These are phyloP conservation scores for Buxus sempervirens DNA, from an alignment of 164 flowering plant species.

Conservation along the genomic window DNA sequence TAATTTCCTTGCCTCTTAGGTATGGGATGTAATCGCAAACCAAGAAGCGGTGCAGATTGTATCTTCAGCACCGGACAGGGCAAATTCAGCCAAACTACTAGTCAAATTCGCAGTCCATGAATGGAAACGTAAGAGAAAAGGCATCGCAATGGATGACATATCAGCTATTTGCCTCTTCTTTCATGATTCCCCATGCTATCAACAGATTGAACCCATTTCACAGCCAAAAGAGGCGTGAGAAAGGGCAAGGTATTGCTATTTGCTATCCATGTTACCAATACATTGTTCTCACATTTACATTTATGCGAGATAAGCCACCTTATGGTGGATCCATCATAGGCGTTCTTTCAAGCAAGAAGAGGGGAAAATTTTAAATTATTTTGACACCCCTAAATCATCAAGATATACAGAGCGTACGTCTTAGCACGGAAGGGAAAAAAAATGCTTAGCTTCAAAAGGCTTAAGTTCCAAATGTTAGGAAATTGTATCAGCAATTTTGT, in stretches of 20 bases:
- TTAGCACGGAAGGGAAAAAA: too few species aligned
- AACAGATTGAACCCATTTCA: slow-evolving; percentile 8
- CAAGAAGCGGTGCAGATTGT: slow-evolving; percentile 87
- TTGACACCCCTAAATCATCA: too few species aligned
- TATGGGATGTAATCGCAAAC: slow-evolving; percentile 96
- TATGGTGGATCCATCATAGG: too few species aligned
- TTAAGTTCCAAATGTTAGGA: too few species aligned
- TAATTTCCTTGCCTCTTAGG: slow-evolving; percentile 31
- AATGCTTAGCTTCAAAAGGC: too few species aligned
- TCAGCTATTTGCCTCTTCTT: slow-evolving; percentile 94
- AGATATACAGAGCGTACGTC: too few species aligned
- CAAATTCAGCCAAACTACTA: slow-evolving; percentile 65
- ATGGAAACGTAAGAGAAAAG: slow-evolving; percentile 71
- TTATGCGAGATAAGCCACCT: too few species aligned
- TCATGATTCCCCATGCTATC: slow-evolving; percentile 33
- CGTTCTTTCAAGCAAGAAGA: too few species aligned
- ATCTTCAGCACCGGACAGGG: slow-evolving; percentile 55
- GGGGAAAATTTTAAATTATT: too few species aligned
- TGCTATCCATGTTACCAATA: too few species aligned
- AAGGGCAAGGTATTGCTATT: neutral
- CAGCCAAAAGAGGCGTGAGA: slow-evolving; percentile 7
- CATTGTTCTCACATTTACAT: too few species aligned
- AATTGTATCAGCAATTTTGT: too few species aligned
- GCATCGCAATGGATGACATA: slow-evolving; percentile 78
- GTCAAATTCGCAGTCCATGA: slow-evolving; percentile 65